Base-by-base conservation (phyloP, 345 rosid species). In the Salix exigua region DNA sequence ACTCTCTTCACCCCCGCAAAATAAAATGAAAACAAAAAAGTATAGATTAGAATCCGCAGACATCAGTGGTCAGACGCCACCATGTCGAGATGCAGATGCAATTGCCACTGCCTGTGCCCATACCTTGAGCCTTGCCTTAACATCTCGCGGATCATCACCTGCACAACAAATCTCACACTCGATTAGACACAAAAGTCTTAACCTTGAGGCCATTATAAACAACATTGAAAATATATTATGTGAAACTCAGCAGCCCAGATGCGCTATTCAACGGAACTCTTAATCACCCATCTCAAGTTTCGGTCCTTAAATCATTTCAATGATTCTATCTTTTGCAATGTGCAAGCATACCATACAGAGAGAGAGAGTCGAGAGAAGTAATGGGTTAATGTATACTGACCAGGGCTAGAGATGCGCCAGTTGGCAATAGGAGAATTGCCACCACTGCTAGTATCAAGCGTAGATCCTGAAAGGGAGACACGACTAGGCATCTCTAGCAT, bases 101-200 rank as follows among this genome's bases (percentile, higher is more conserved):
- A 92, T 80, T 17, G 97, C 97, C 82, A 96, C 99, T 7, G 96
- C 91, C 66, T 93, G 99, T 73, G 99, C 98, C 99, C 99, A 96
- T 51, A 89, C 94, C 85, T 91, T 96, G 11, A 93, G 89, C 83
- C 98, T 82, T 3, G 97, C 98, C 88, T 96, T 96, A 35, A 93
- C 99, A 28, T 93, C 97, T 73, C 89, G 77, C 12, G 99, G 97
- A 78, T 96, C 94, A 83, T 96, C 99, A 10, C 99, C 98, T 96
- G 77, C 38, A 63, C 23, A 13, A 46, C 55, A 73, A 74, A 68
- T 46, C 35, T 12, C 38, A 71, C 0, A 40, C 26, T 58, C 46
- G 60, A 73, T 71, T 18, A 51, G 13, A 55, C 61, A 18, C 64
- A 42, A 23, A n/a, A n/a, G 25, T 9, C 4, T 58, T n/a, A n/a